Base-by-base conservation (phyloP, 495 filamentous ascomycete genomes). In the Aspergillus diversus region DNA sequence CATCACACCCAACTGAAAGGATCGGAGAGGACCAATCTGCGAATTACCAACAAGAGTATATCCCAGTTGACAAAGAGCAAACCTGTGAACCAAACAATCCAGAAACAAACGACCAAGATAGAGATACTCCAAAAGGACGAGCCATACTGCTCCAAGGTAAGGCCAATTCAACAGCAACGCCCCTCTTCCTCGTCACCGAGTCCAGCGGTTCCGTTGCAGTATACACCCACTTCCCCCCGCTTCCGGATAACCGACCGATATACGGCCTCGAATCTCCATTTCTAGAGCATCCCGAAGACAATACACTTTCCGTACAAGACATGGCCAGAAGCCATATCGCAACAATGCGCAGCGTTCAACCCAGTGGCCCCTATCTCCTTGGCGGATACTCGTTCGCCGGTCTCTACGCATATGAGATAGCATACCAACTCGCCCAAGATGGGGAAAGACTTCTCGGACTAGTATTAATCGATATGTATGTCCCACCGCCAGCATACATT, bases 331-430 rank as follows among this genome's bases (percentile, higher is more conserved):
- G 51, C 5, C 51, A 47, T 47, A 17, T 63, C 5, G 3, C 15
- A 0, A 53, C 61, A 9, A 63, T 63, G 54, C 49, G 59, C 47
- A 47, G 34, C 17, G 48, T 61, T 43, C 63, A 61, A 17, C 63
- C 63, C 8, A 17, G 47, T 5, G 63, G 63, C 4, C 63, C 63
- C 0, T 65, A 65, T 37, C 33, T 57, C 6, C 33, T 65, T 7
- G 63, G 58, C n/a, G 63, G 63, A 2, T 65, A 58, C 52, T 65
- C 63, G 7, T 55, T 59, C 11, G 63, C 57, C 33, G 34, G 33
- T 4, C 32, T 57, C 32, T 34, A 60, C 33, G 63, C 63, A 8
- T 60, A 52, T 34, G 63, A 65, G 16, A 55, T 61, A 15, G 53
- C 52, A 1, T 53, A 51, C 33, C 58, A 47, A 9, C 63, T 65